Percentiles rank a stretch among this genome's conserved stretches.
phyloP scores from a whole-genome alignment of 306 rosid species.

The Dryas octopetala region DNA sequence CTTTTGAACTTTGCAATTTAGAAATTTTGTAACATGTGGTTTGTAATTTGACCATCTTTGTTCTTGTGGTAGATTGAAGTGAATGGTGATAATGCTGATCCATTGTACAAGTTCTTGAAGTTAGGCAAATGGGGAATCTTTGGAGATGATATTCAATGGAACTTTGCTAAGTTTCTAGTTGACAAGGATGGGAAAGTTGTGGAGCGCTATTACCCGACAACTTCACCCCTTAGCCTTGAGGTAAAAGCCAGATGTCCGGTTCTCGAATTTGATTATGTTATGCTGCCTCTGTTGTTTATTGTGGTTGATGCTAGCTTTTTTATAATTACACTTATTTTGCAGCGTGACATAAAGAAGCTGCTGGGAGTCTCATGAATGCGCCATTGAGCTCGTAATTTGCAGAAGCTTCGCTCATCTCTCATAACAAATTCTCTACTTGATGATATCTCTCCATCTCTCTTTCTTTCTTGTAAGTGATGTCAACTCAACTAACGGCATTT shows the following conservation, averaged over 20 bases:
- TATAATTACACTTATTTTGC: constrained; percentile 18
- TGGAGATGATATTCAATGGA: constrained; percentile 83
- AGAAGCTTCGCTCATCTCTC: no score
- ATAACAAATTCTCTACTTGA: no score
- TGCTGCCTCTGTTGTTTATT: not conserved
- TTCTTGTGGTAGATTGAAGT: constrained; percentile 62
- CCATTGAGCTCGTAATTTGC: no score
- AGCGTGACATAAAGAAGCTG: constrained; percentile 61
- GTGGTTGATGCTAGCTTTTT: not conserved
- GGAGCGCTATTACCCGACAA: constrained; percentile 75
- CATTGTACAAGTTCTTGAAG: constrained; percentile 72
- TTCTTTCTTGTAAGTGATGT: no score
- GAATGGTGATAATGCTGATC: constrained; percentile 64
- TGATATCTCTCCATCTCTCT: no score
- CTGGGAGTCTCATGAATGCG: constrained; percentile 38
- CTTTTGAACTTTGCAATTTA: not conserved
- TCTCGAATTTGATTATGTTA: not conserved
- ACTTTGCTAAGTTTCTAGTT: constrained; percentile 68
- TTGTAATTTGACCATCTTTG: not conserved
- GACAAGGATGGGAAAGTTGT: constrained; percentile 65
- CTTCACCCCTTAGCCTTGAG: constrained; percentile 74
- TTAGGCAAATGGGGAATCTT: constrained; percentile 71
- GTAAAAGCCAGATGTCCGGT: constrained; percentile 29
- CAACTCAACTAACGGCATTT: no score
- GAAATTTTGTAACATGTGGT: not conserved